A percentile compares a stretch with the other conserved stretches of the same genome.
Conservation (phyloP, 2,329 filamentous ascomycete genomes). For the Aspergillus sp. region DNA sequence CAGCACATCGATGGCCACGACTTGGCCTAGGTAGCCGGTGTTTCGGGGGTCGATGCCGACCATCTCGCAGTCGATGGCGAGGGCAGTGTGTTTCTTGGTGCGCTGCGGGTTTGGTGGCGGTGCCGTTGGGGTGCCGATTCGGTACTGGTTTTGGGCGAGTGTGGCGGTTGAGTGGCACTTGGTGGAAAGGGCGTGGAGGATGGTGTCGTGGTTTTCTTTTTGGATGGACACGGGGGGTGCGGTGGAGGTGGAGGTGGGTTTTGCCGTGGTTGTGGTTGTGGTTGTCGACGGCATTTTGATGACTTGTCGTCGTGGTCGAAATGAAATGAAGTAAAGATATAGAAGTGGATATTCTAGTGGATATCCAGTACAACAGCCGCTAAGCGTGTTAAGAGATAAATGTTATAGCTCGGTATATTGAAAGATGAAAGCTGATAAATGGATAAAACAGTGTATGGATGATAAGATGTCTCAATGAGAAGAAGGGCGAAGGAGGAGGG, state of each 20-base stretch:
- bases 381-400: no score
- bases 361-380: no score
- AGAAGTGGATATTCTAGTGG: no score
- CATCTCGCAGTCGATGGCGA: neutral
- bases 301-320: no score
- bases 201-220: neutral
- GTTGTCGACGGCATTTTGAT: no score
- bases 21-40: neutral
- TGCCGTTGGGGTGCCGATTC: neutral
- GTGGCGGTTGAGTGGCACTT: neutral
- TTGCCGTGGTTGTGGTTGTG: no score
- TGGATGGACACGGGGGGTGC: neutral
- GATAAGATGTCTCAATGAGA: neutral
- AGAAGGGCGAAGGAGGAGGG: neutral
- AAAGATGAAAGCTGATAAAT: neutral
- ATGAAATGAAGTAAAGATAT: no score
- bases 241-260: neutral
- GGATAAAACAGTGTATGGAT: neutral
- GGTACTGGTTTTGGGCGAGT: neutral
- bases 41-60: neutral
- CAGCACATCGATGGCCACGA: neutral
- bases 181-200: neutral
- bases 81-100: neutral
- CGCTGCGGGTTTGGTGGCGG: neutral
- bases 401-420: neutral